A percentile compares a stretch with the other conserved stretches of the same genome.
phyloP scores from a whole-genome alignment of 2,329 filamentous ascomycete species.

The Aureobasidium musti region DNA sequence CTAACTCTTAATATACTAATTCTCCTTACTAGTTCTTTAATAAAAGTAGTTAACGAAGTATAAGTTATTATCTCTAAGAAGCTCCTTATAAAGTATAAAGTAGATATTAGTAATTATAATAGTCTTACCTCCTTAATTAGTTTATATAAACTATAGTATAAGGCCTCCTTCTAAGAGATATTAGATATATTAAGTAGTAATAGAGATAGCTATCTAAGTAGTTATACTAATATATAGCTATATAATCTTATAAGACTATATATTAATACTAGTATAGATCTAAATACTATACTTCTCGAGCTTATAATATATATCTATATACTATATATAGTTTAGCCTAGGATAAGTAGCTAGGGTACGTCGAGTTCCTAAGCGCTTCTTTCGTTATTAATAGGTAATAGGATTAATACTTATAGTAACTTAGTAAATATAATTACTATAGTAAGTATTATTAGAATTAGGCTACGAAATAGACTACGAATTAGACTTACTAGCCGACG shows the following conservation, averaged over 20 bases:
- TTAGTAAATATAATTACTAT: too few species aligned
- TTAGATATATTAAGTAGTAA: neutral
- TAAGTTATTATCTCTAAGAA: too few species aligned
- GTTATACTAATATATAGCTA: neutral
- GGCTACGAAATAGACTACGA: too few species aligned
- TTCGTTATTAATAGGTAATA: neutral
- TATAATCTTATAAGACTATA: neutral
- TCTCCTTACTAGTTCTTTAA: too few species aligned
- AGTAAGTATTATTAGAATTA: neutral
- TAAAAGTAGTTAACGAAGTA: too few species aligned
- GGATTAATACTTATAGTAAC: neutral
- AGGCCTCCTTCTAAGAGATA: neutral
- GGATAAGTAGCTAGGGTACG: neutral
- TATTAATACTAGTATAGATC: neutral
- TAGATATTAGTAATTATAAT: neutral
- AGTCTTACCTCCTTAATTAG: neutral
- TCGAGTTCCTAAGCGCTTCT: neutral
- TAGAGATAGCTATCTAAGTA: neutral
- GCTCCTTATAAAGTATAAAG: neutral
- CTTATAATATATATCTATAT: neutral
- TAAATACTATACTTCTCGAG: neutral
- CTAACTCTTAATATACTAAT: too few species aligned
- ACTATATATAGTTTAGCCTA: neutral
- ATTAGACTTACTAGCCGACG: neutral
- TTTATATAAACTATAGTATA: neutral